Evolutionary conservation across 306 rosid genomes (phyloP).

Genomic region (Vigna reflexopilosa): DNA sequence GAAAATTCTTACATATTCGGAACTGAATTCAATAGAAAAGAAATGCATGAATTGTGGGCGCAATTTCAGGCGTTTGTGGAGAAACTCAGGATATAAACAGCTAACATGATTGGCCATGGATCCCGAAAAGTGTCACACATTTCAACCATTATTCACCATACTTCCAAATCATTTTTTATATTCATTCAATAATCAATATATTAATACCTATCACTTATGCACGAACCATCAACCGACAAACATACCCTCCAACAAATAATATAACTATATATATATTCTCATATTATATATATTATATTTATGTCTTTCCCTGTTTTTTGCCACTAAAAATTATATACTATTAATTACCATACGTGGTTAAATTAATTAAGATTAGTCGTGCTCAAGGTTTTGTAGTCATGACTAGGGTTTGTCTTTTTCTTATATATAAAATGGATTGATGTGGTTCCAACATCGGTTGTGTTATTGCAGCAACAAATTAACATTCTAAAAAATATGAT

Average conservation of each 20-base stretch:
- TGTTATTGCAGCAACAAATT: no score
- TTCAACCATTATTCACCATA: conserved; percentile 34
- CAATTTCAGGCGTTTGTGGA: conserved; percentile 43
- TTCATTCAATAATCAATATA: conserved; percentile 15
- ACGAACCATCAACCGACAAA: conserved; percentile 40
- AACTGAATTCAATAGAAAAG: conserved; percentile 5
- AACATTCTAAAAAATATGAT: no score
- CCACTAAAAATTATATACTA: conserved; percentile 34
- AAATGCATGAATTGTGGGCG: conserved; percentile 36
- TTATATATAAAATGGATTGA: no score
- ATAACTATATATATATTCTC: no score
- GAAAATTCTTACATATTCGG: not conserved
- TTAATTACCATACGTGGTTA: conserved; percentile 6
- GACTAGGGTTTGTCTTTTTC: no score
- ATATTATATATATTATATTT: not conserved
- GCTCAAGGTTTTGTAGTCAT: no score
- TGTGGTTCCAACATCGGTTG: no score
- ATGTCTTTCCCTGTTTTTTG: conserved; percentile 5
- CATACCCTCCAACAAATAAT: conserved; percentile 41
- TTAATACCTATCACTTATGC: not conserved
- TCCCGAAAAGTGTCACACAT: conserved; percentile 18
- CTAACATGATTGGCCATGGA: conserved; percentile 16
- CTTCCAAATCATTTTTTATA: conserved; percentile 40
- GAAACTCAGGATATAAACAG: conserved; percentile 33
- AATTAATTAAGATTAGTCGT: conserved; percentile 26